phyloP scores from a whole-genome alignment of 148 eudicot genomes.

The Talinum fruticosum region DNA sequence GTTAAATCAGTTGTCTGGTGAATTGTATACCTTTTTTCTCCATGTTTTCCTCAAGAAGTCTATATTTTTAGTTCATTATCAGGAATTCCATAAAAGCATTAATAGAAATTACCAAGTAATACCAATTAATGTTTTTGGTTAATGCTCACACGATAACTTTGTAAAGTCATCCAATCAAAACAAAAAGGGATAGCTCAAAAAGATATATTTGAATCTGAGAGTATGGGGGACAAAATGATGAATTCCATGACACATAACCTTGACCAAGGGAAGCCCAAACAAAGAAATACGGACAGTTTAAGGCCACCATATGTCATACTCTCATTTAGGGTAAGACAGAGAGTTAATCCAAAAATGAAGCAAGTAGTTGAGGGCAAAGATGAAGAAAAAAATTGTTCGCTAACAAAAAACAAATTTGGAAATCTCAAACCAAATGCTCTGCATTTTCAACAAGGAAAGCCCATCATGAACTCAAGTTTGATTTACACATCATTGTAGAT shows the following conservation, averaged over 20 bases:
- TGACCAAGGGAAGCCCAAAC: background rate
- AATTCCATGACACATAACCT: too few species aligned
- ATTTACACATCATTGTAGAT: background rate
- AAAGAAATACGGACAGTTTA: background rate
- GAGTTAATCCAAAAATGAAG: background rate
- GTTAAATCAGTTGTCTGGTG: background rate
- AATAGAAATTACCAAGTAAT: too few species aligned
- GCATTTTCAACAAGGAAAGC: background rate
- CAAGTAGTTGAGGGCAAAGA: background rate
- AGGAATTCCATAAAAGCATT: too few species aligned
- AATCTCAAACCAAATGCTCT: background rate
- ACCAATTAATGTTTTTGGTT: background rate
- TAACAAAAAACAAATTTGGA: background rate
- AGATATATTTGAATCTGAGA: too few species aligned
- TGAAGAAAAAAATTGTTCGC: background rate
- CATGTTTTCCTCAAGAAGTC: too few species aligned
- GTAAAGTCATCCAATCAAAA: background rate
- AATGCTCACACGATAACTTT: background rate
- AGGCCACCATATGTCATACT: background rate
- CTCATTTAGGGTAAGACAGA: background rate
- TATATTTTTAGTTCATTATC: too few species aligned
- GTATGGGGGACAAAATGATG: too few species aligned
- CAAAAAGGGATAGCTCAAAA: background rate
- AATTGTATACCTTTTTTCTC: too few species aligned
- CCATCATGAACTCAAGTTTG: background rate